Evolutionary conservation across 192 early-diverging fungal species (phyloP).

Genomic region (Obelidium mucronatum): DNA sequence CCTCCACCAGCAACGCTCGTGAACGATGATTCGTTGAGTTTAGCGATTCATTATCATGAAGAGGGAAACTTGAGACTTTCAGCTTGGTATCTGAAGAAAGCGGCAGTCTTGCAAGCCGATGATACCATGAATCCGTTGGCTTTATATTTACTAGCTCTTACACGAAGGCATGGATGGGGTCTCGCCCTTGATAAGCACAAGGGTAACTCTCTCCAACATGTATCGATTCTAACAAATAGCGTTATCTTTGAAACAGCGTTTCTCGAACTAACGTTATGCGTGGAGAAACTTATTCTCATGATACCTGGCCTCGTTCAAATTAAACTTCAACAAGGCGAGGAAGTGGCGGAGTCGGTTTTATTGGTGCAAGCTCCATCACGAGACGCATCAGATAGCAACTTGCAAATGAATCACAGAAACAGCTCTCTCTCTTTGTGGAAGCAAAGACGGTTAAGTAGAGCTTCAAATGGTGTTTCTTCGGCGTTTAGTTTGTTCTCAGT

Average conservation of each 20-base stretch:
- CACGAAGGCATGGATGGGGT: constrained; percentile 47
- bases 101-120: background rate
- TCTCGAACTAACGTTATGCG: constrained; percentile 10
- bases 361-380: too few relatives aligned
- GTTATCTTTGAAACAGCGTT: too few relatives aligned
- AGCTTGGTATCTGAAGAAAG: constrained; percentile 37
- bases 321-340: too few relatives aligned
- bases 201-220: background rate
- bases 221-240: too few relatives aligned
- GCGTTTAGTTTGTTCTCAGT: background rate
- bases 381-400: too few relatives aligned
- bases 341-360: too few relatives aligned
- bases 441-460: background rate
- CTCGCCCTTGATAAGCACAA: constrained; percentile 20
- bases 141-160: constrained; percentile 37
- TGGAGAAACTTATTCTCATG: constrained; percentile 13
- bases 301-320: constrained; percentile 5
- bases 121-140: constrained; percentile 33
- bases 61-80: constrained; percentile 6
- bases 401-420: too few relatives aligned
- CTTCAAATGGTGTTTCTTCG: background rate
- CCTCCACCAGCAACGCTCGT: constrained; percentile 18
- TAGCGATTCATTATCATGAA: constrained; percentile 46
- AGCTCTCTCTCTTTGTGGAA: background rate
- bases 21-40: constrained; percentile 19